A percentile compares a stretch with the other conserved stretches of the same genome.
Evolutionary conservation across 495 filamentous ascomycete species (phyloP).

Genomic region (Penicillium simplicissimum): DNA sequence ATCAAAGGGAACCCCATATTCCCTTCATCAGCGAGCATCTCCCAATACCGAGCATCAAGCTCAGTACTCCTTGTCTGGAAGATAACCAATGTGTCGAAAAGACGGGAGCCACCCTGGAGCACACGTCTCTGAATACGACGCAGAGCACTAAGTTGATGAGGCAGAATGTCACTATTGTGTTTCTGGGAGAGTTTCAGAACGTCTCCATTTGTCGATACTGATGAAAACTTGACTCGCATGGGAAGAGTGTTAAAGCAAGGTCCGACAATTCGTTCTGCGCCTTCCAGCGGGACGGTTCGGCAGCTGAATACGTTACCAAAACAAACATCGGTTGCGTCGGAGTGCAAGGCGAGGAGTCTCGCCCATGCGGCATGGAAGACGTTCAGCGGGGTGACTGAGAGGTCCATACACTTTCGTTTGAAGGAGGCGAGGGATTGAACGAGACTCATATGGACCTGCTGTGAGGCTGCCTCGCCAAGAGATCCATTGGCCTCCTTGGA

Average conservation of each 20-base stretch:
- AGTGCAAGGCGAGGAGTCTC: conserved; percentile 52
- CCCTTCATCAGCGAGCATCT: conserved; percentile 63
- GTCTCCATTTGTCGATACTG: conserved; percentile 46
- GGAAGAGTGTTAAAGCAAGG: conserved; percentile 88
- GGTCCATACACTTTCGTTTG: conserved; percentile 44
- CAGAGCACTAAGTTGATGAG: conserved; percentile 69
- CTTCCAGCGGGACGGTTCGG: conserved; percentile 61
- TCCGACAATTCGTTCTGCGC: conserved; percentile 67
- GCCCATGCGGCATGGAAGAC: conserved; percentile 72
- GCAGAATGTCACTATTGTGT: conserved; percentile 56
- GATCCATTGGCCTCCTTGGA: conserved; percentile 14
- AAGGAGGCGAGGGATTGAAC: conserved; percentile 44
- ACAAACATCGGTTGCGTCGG: conserved; percentile 63
- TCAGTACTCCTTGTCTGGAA: conserved; percentile 57
- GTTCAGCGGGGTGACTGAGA: conserved; percentile 62
- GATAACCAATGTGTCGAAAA: conserved; percentile 79
- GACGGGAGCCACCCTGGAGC: conserved; percentile 46
- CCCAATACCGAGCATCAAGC: conserved; percentile 64
- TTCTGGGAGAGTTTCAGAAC: conserved; percentile 54
- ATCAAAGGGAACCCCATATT: conserved; percentile 77
- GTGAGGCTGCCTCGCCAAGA: conserved; percentile 14
- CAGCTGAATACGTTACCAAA: conserved; percentile 82
- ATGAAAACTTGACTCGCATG: conserved; percentile 55
- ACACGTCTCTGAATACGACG: conserved; percentile 50
- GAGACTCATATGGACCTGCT: conserved; percentile 23